A percentile compares a stretch with the other conserved stretches of the same genome.
phyloP scores from a whole-genome alignment of 2,329 filamentous ascomycete genomes.

The Calonectria fujianensis region DNA sequence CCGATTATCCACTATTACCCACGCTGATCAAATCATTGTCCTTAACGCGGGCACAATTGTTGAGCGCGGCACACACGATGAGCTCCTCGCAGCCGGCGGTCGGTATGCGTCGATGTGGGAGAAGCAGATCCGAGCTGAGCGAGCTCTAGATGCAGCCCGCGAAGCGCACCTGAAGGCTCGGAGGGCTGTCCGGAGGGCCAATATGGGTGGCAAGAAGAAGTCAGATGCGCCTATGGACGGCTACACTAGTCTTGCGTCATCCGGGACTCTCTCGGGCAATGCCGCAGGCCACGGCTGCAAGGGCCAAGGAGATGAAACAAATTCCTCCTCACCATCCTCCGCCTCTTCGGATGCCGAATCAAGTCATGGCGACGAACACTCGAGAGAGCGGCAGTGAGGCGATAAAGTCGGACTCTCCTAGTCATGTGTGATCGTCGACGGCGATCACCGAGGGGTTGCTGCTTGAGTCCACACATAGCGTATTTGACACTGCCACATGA shows the following conservation, averaged over 20 bases:
- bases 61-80: constrained; percentile 86
- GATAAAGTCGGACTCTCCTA: neutral
- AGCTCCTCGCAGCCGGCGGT: constrained; percentile 81
- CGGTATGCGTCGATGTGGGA: constrained; percentile 92
- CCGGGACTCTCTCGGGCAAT: constrained; percentile 63
- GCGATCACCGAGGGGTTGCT: constrained; percentile 26
- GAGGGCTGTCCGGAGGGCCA: constrained; percentile 67
- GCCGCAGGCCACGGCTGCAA: constrained; percentile 57
- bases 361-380: constrained; percentile 57
- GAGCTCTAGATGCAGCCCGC: constrained; percentile 68
- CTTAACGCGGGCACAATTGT: constrained; percentile 84
- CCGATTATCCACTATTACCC: constrained; percentile 88
- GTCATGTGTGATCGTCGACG: constrained; percentile 34
- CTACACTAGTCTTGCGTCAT: constrained; percentile 68
- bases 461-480: constrained; percentile 21
- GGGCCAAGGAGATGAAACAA: constrained; percentile 59
- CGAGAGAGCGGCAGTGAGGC: constrained; percentile 50
- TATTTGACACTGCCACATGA: constrained; percentile 35
- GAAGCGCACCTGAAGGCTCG: constrained; percentile 61
- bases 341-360: constrained; percentile 63
- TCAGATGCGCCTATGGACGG: constrained; percentile 67
- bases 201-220: constrained; percentile 65
- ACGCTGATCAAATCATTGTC: constrained; percentile 90
- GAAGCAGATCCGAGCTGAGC: constrained; percentile 88
- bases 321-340: constrained; percentile 58